A percentile compares a stretch with the other conserved stretches of the same genome.
Evolutionary conservation across 345 rosid species (phyloP).

Genomic region (Eutrema japonicum): DNA sequence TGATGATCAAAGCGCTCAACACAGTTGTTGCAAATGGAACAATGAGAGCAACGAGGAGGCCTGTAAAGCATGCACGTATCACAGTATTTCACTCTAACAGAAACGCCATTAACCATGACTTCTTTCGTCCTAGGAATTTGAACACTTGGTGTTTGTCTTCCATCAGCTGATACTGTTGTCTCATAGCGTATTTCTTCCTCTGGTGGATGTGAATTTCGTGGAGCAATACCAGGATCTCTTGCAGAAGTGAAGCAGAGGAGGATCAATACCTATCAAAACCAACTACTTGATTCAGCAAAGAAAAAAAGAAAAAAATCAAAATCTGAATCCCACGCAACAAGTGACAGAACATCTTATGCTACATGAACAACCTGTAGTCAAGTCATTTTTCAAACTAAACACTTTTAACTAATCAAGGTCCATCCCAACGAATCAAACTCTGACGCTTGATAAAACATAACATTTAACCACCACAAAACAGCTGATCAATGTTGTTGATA

Average conservation of each 20-base stretch:
- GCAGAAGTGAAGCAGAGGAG: conserved; percentile 91
- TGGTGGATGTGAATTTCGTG: conserved; percentile 92
- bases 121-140: conserved; percentile 92
- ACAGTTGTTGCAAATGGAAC: conserved; percentile 47
- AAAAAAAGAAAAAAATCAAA: neutral
- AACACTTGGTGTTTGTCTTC: conserved; percentile 87
- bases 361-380: neutral
- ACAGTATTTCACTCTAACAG: conserved; percentile 88
- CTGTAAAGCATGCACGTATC: conserved; percentile 98
- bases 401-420: neutral
- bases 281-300: conserved; percentile 32
- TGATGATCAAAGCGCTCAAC: conserved; percentile 99
- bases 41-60: conserved; percentile 97
- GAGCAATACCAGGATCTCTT: conserved; percentile 93
- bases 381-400: neutral
- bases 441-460: neutral
- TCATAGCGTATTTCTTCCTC: conserved; percentile 82
- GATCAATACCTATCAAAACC: conserved; percentile 68
- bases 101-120: conserved; percentile 75
- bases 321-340: conserved; percentile 14
- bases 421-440: neutral
- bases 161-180: conserved; percentile 57
- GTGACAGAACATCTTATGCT: conserved; percentile 4
- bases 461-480: neutral
- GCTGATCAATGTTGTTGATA: neutral